Percentiles rank a stretch among this genome's conserved stretches.
Conservation (phyloP, 768 basidiomycete genomes). For the Russula ochroleuca region DNA sequence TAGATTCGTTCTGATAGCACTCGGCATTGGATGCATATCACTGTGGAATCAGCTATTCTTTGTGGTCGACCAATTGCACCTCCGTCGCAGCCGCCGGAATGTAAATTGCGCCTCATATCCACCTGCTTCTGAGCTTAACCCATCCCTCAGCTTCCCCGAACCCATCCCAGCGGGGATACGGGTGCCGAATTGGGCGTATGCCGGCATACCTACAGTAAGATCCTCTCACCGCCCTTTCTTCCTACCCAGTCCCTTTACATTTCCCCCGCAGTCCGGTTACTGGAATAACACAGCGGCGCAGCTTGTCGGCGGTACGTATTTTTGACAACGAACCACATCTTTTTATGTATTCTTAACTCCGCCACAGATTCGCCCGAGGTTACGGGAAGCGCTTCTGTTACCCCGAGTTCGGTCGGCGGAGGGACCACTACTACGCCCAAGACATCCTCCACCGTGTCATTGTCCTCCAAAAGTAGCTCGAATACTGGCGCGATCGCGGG, state of each 20-base stretch:
- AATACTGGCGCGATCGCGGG: slow-evolving; percentile 60
- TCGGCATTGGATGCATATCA: background rate
- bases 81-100: background rate
- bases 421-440: background rate
- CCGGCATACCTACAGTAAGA: slow-evolving; percentile 39
- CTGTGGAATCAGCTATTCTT: slow-evolving; percentile 14
- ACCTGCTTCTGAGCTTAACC: background rate
- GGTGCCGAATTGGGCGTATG: slow-evolving; percentile 51
- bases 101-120: slow-evolving; percentile 5
- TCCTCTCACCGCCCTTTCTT: background rate
- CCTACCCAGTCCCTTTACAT: background rate
- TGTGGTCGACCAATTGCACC: slow-evolving; percentile 22
- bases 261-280: background rate
- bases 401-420: background rate
- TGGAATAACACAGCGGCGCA: slow-evolving; percentile 10
- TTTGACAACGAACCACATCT: no score
- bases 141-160: slow-evolving; percentile 9
- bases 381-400: background rate
- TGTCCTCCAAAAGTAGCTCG: background rate
- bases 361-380: slow-evolving; percentile 12
- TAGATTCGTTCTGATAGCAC: background rate
- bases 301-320: background rate
- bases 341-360: background rate
- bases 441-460: background rate
- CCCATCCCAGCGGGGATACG: slow-evolving; percentile 40